Conservation (phyloP, 2,329 filamentous ascomycete genomes). For the Colletotrichum lentis region DNA sequence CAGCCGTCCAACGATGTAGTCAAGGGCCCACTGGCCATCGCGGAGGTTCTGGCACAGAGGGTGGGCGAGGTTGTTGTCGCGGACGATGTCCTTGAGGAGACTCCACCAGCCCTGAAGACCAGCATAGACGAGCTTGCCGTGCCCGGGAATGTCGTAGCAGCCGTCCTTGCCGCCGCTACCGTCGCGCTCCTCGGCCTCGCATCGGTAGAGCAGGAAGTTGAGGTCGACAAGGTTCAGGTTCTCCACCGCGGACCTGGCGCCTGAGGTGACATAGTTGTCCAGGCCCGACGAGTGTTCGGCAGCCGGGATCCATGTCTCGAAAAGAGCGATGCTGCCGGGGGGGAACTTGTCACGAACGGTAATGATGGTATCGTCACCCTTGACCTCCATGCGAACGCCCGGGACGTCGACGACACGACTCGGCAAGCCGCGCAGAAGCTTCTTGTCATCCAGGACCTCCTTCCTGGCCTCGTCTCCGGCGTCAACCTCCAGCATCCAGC, state of each 20-base stretch:
- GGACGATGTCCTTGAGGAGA: constrained; percentile 82
- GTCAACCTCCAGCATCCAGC: constrained; percentile 92
- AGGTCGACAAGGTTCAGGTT: constrained; percentile 81
- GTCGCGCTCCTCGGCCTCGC: constrained; percentile 86
- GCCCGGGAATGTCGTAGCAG: constrained; percentile 84
- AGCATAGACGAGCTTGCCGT: constrained; percentile 89
- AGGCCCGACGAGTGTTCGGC: constrained; percentile 85
- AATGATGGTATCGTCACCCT: constrained; percentile 78
- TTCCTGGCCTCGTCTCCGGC: constrained; percentile 73
- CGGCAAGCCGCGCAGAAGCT: constrained; percentile 80
- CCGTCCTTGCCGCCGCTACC: constrained; percentile 82
- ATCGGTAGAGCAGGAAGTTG: constrained; percentile 91
- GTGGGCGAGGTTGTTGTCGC: constrained; percentile 89
- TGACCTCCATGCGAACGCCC: constrained; percentile 76
- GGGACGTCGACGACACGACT: constrained; percentile 79
- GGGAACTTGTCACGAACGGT: constrained; percentile 84
- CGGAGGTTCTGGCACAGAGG: constrained; percentile 92
- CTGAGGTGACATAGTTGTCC: constrained; percentile 85
- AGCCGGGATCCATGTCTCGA: constrained; percentile 93
- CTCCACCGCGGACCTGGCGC: constrained; percentile 79
- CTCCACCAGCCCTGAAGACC: constrained; percentile 99
- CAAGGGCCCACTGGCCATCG: constrained; percentile 89
- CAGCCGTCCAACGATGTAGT: constrained; percentile 83
- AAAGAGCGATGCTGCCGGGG: constrained; percentile 91
- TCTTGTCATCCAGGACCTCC: constrained; percentile 72